Base-by-base conservation (phyloP, 176 grass and related monocot genomes). In the Rhynchospora breviuscula region DNA sequence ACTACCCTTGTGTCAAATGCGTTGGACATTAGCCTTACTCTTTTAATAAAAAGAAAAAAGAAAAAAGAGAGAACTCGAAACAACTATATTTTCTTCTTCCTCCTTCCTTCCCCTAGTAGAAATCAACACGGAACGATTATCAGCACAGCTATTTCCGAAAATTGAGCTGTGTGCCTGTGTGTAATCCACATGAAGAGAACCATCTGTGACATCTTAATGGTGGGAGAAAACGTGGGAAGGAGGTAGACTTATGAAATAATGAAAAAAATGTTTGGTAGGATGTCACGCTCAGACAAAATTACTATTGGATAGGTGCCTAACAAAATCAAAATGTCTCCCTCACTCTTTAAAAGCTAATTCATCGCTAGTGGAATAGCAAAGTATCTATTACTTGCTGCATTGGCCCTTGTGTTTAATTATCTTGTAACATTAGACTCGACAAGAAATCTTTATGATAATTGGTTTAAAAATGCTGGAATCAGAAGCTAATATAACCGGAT, bases 281-380 rank as follows among this genome's bases (percentile, higher is more conserved):
- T 73, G 69, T 73, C 43, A 48, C 48, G 9, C 3, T 73, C 43
- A 14, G 12, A 67, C 0, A 9, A 73, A 48, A 21, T 21, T 73
- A 47, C 48, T 49, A 73, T 73, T 48, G 69, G 44, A 72, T 19
- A 47, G 44, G 40, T 47, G 17, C 44, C 40, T 3, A 46, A 71
- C 65, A 43, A 68, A 44, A 69, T 69, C 65, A 43, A 68, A 44
- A 69, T 69, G 66, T 69, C 66, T 69, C 57, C 57, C 17, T 59
- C 57, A 69, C 21, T 64, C 22, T 64, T 59, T 59, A 59, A 59
- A 57, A 59, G 57, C 57, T 59, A 59, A n/a, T 59, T 59, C 57
- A 59, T 5, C 17, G 15, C 22, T 29, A 64, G 3, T 26, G 5
- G 22, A 26, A 64, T 4, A 64, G 62, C 9, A 0, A 6, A 12